Percentiles rank a stretch among this genome's conserved stretches.
These are phyloP conservation scores for Hypholoma sublateritium DNA, from an alignment of 768 basidiomycete genomes.

Conservation along the genomic window DNA sequence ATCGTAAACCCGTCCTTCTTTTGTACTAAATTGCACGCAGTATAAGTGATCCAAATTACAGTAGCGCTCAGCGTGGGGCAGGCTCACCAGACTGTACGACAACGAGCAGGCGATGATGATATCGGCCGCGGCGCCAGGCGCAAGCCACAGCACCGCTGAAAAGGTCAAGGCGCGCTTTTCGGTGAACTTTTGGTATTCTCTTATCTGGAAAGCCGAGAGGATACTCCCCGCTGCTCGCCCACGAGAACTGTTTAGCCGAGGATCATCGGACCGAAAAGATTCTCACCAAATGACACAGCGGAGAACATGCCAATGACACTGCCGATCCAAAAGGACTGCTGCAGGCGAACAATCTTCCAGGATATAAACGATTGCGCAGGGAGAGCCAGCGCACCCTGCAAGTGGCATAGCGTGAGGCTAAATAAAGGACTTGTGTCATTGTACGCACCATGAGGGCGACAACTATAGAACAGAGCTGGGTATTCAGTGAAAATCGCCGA, in stretches of 20 bases:
- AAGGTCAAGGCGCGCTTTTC: constrained; percentile 3
- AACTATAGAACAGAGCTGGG: background rate
- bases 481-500: background rate
- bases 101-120: constrained; percentile 16
- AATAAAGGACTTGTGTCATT: background rate
- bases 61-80: background rate
- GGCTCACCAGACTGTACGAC: constrained; percentile 13
- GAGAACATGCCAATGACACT: constrained; percentile 13
- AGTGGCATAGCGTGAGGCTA: background rate
- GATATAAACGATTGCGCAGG: constrained; percentile 25
- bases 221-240: background rate
- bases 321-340: constrained; percentile 15
- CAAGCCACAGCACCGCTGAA: constrained; percentile 13
- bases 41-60: background rate
- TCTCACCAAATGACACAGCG: constrained; percentile 13
- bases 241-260: background rate
- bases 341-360: constrained; percentile 18
- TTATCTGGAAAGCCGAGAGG: constrained; percentile 2
- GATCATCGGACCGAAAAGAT: background rate
- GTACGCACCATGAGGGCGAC: constrained; percentile 4
- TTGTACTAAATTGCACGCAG: constrained; percentile 6
- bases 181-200: background rate
- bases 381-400: constrained; percentile 19
- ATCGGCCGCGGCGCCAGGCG: constrained; percentile 14
- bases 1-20: constrained; percentile 10